Evolutionary conservation across 176 grass and related monocot species (phyloP).

Genomic region (Stipa capillata): DNA sequence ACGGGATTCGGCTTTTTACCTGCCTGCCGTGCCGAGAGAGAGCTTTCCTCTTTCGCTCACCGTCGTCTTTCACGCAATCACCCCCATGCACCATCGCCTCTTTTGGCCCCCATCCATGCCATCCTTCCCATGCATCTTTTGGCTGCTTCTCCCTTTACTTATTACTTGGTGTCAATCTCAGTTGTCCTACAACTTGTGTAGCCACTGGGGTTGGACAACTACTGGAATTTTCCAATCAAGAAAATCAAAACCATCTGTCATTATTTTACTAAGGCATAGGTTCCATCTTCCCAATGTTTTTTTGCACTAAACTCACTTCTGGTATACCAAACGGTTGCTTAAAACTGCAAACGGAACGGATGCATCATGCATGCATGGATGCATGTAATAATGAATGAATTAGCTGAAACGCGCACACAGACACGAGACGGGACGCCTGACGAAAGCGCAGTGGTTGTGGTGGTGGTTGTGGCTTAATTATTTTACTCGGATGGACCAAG

Average conservation of each 20-base stretch:
- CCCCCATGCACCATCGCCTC: not conserved
- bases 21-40: not conserved
- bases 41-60: not conserved
- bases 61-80: too few species aligned
- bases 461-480: conserved; percentile 24
- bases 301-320: too few species aligned
- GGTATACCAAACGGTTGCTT: too few species aligned
- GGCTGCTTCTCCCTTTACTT: not conserved
- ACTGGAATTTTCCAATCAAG: not conserved
- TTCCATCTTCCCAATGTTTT: too few species aligned
- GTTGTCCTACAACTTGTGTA: not conserved
- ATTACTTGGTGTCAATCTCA: too few species aligned
- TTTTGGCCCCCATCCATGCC: not conserved
- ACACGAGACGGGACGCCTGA: not conserved
- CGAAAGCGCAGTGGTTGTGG: conserved; percentile 19
- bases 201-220: not conserved
- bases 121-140: not conserved
- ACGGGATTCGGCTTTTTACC: too few species aligned
- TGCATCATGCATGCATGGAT: too few species aligned
- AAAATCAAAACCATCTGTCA: not conserved
- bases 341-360: too few species aligned
- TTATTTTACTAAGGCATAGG: too few species aligned
- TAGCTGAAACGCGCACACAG: not conserved
- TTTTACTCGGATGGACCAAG: not conserved
- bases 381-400: too few species aligned